A percentile compares a stretch with the other conserved stretches of the same genome.
phyloP scores from a whole-genome alignment of 352 stramenopile genomes.

The Phytopythium boreale region DNA sequence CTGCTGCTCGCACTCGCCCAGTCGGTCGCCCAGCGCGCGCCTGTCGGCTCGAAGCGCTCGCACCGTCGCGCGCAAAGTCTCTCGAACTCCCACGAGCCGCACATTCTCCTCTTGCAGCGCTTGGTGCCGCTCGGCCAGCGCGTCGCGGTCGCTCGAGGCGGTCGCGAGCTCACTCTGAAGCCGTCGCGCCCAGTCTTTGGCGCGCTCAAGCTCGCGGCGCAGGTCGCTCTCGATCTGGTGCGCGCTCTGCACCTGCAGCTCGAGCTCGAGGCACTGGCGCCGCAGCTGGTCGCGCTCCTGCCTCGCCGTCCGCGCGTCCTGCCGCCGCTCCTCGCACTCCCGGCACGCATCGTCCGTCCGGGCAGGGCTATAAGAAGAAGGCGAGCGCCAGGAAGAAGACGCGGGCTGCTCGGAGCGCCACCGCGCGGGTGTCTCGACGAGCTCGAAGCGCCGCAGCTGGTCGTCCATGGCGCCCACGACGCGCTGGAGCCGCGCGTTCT shows the following conservation, averaged over 20 bases:
- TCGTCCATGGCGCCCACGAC: not conserved
- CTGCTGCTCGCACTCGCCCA: conserved; percentile 17
- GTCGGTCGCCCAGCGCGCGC: conserved; percentile 15
- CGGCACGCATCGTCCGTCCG: not conserved
- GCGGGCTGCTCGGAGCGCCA: not conserved
- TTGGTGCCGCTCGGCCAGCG: not conserved
- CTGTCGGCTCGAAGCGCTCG: conserved; percentile 19
- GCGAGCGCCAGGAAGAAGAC: not conserved
- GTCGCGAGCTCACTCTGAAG: not conserved
- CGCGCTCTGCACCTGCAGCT: conserved; percentile 31
- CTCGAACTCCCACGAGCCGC: conserved; percentile 16
- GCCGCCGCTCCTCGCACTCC: not conserved
- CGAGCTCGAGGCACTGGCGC: conserved; percentile 42
- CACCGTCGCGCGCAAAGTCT: conserved; percentile 20
- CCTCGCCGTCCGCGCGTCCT: not conserved
- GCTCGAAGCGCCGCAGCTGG: conserved; percentile 1
- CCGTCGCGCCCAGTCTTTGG: not conserved
- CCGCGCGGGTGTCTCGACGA: not conserved
- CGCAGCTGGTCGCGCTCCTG: conserved; percentile 25
- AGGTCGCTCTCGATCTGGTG: conserved; percentile 15
- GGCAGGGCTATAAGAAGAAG: not conserved
- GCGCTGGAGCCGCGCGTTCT: conserved; percentile 17
- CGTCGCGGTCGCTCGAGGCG: not conserved
- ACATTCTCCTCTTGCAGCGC: conserved; percentile 15
- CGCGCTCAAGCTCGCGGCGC: not conserved